Percentiles rank a stretch among this genome's conserved stretches.
Evolutionary conservation across 73 alveolate species (phyloP).

Genomic region (Tetrahymena malaccensis): DNA sequence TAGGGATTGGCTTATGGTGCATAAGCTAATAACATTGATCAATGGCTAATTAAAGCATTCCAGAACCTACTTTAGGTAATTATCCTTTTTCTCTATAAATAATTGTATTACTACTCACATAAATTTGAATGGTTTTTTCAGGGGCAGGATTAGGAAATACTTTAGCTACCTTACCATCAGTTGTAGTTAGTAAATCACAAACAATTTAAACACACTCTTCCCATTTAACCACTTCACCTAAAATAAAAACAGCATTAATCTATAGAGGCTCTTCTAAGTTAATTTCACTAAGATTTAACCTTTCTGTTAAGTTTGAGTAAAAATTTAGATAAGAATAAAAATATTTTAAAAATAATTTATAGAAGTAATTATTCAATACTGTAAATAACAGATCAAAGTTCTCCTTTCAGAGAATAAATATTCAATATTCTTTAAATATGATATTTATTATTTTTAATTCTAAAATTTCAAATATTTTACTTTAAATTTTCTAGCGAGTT

Average conservation of each 20-base stretch:
- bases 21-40: background rate
- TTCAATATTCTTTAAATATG: no score
- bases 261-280: background rate
- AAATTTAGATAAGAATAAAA: background rate
- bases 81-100: background rate
- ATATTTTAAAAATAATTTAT: no score
- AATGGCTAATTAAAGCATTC: background rate
- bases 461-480: background rate
- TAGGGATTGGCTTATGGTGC: background rate
- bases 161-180: background rate
- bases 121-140: background rate
- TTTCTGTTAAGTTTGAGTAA: background rate
- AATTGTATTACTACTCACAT: background rate
- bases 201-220: background rate
- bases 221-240: background rate
- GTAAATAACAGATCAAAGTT: background rate
- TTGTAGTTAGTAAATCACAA: background rate
- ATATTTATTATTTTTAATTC: no score
- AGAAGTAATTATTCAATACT: no score
- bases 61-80: background rate
- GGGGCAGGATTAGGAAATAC: background rate
- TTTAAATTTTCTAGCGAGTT: background rate
- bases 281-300: background rate
- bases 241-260: background rate
- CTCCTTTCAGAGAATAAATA: background rate